A percentile compares a stretch with the other conserved stretches of the same genome.
Conservation (phyloP, 2,329 filamentous ascomycete genomes). For the Thielaviopsis musarum region DNA sequence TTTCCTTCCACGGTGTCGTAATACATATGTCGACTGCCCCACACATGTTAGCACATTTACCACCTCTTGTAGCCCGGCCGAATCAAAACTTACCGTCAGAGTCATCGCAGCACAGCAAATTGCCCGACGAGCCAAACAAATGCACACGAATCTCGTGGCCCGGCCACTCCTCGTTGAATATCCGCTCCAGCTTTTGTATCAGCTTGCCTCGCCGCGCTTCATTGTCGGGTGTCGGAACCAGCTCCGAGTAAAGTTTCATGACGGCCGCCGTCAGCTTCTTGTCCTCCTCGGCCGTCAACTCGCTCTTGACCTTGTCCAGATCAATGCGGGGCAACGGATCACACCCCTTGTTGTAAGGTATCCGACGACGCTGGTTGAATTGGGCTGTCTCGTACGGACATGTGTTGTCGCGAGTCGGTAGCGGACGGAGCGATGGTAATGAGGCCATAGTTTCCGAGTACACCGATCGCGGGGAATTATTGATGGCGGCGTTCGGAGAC, state of each 20-base stretch:
- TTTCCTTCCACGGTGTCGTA: constrained; percentile 70
- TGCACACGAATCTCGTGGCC: constrained; percentile 78
- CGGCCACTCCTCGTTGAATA: constrained; percentile 85
- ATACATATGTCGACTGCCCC: constrained; percentile 89
- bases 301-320: constrained; percentile 53
- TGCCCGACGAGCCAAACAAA: constrained; percentile 96
- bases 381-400: constrained; percentile 85
- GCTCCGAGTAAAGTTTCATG: constrained; percentile 64
- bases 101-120: constrained; percentile 83
- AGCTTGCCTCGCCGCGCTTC: constrained; percentile 59
- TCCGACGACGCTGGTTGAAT: constrained; percentile 64
- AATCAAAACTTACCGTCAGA: constrained; percentile 63
- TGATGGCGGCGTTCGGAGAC: constrained; percentile 59
- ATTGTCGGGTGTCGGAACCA: constrained; percentile 68
- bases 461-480: constrained; percentile 75
- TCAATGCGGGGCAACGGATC: constrained; percentile 59
- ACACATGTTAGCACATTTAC: background rate
- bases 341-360: constrained; percentile 81
- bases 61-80: background rate
- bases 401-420: constrained; percentile 39
- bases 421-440: constrained; percentile 49
- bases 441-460: constrained; percentile 75
- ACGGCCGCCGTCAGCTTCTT: constrained; percentile 64
- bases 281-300: constrained; percentile 56
- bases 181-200: constrained; percentile 70